phyloP scores from a whole-genome alignment of 2,329 filamentous ascomycete genomes.

The Scytalidium sp. region DNA sequence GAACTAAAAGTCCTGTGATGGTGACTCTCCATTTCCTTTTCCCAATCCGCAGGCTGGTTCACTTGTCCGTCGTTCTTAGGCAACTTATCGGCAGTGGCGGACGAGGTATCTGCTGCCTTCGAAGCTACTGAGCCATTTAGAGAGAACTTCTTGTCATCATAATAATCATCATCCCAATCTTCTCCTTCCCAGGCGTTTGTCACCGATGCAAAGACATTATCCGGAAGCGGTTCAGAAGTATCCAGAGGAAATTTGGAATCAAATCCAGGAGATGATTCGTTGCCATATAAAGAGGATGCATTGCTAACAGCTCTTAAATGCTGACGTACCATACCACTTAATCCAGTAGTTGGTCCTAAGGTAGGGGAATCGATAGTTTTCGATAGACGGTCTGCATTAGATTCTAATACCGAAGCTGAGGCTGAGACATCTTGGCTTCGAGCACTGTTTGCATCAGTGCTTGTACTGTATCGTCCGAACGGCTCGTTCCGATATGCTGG shows the following conservation, averaged over 20 bases:
- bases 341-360: conserved; percentile 64
- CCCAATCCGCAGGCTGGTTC: conserved; percentile 18
- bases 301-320: conserved; percentile 82
- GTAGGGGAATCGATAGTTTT: conserved; percentile 75
- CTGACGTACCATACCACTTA: conserved; percentile 79
- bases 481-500: conserved; percentile 19
- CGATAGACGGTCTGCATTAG: not conserved
- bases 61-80: conserved; percentile 3
- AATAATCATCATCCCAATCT: conserved; percentile 23
- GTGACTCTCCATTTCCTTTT: conserved; percentile 22
- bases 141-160: conserved; percentile 11
- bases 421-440: conserved; percentile 15
- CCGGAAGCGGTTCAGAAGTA: conserved; percentile 21
- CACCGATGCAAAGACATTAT: conserved; percentile 29
- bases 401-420: not conserved
- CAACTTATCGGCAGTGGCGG: no score
- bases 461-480: conserved; percentile 2
- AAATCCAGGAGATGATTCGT: conserved; percentile 37
- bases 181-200: conserved; percentile 43
- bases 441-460: conserved; percentile 19
- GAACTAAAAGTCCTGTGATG: conserved; percentile 47
- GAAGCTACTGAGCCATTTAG: conserved; percentile 13
- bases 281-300: conserved; percentile 72
- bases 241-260: conserved; percentile 37
- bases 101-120: conserved; percentile 8